Evolutionary conservation across 2,329 filamentous ascomycete species (phyloP).

Genomic region (Ophiostoma perfectum): DNA sequence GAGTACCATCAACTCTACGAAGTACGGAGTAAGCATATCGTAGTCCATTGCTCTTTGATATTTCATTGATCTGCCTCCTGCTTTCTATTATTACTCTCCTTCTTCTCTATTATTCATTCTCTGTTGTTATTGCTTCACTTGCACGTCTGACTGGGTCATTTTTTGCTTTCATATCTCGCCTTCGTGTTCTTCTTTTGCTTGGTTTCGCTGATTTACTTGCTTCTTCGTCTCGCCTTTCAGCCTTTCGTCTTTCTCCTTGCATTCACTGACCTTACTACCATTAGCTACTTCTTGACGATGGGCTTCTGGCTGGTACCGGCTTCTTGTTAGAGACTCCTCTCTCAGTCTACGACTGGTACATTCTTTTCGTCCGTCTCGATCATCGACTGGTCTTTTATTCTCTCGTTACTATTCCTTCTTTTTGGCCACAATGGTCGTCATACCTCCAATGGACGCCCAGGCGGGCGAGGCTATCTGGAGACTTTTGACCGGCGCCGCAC

Average conservation of each 20-base stretch:
- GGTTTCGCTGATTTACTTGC: not conserved
- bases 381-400: not conserved
- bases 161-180: not conserved
- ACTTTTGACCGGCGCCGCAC: conserved; percentile 14
- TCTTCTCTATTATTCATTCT: not conserved
- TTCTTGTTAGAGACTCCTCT: not conserved
- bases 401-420: not conserved
- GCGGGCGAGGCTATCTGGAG: conserved; percentile 17
- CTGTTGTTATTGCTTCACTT: not conserved
- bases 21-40: not conserved
- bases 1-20: not conserved
- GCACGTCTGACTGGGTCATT: conserved; percentile 1
- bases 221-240: not conserved
- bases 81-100: not conserved
- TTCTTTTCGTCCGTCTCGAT: conserved; percentile 9
- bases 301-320: conserved; percentile 8
- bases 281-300: not conserved
- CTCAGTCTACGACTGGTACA: not conserved
- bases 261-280: not conserved
- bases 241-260: not conserved
- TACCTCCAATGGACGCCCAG: conserved; percentile 13
- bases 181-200: not conserved
- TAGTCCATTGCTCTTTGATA: not conserved
- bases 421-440: conserved; percentile 22
- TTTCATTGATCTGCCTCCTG: not conserved